These are phyloP conservation scores for Zalerion maritima DNA, from an alignment of 495 filamentous ascomycete genomes.

Conservation along the genomic window DNA sequence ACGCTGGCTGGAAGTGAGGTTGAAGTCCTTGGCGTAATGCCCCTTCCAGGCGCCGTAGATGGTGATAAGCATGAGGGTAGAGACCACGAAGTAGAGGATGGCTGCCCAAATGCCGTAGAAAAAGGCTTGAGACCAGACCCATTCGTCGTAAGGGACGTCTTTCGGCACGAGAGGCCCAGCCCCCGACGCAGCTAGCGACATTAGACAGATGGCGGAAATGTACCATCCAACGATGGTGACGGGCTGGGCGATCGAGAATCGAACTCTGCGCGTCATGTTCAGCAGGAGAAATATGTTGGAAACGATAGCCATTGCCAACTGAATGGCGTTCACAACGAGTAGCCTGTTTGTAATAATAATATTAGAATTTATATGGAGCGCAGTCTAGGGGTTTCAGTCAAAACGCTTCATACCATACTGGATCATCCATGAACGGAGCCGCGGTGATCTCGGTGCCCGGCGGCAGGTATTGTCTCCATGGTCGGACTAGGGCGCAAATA, in stretches of 20 bases:
- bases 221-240: slow-evolving; percentile 49
- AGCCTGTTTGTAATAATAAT: slow-evolving; percentile 32
- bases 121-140: slow-evolving; percentile 55
- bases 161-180: slow-evolving; percentile 31
- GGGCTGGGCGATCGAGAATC: slow-evolving; percentile 67
- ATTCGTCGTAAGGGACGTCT: slow-evolving; percentile 31
- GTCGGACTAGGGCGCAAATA: slow-evolving; percentile 58
- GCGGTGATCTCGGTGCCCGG: slow-evolving; percentile 31
- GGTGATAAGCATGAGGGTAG: slow-evolving; percentile 54
- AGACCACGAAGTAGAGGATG: slow-evolving; percentile 58
- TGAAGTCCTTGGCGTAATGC: slow-evolving; percentile 55
- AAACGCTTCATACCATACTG: slow-evolving; percentile 41
- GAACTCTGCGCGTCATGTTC: slow-evolving; percentile 69
- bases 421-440: slow-evolving; percentile 46
- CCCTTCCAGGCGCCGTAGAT: slow-evolving; percentile 47
- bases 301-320: slow-evolving; percentile 51
- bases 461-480: slow-evolving; percentile 54
- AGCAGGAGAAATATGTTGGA: slow-evolving; percentile 61
- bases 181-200: slow-evolving; percentile 42
- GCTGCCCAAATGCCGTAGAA: slow-evolving; percentile 74
- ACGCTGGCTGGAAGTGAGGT: slow-evolving; percentile 56
- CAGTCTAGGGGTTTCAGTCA: background rate
- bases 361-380: background rate
- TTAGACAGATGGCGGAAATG: slow-evolving; percentile 49
- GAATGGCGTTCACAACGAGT: slow-evolving; percentile 55